These are phyloP conservation scores for Sanghuangporus weigelae DNA, from an alignment of 1,284 basidiomycete species.

Conservation along the genomic window DNA sequence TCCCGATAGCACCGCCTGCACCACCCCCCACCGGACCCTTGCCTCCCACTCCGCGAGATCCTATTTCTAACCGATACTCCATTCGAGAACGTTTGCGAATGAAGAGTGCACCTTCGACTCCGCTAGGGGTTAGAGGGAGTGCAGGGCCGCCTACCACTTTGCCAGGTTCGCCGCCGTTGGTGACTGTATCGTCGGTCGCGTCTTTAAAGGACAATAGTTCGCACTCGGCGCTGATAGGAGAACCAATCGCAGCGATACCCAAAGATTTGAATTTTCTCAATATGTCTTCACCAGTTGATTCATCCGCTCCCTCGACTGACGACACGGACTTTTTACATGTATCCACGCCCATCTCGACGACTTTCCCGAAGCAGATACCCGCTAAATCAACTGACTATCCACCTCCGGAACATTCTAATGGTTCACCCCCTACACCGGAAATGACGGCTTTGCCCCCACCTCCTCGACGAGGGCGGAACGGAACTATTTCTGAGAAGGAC, in stretches of 20 bases:
- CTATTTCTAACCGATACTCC: slow-evolving; percentile 35
- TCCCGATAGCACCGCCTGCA: slow-evolving; percentile 37
- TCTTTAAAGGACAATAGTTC: slow-evolving; percentile 9
- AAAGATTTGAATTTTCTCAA: slow-evolving; percentile 57
- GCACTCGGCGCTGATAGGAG: slow-evolving; percentile 44
- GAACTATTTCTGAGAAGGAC: slow-evolving; percentile 28
- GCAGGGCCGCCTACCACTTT: slow-evolving; percentile 10
- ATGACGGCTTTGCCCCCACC: slow-evolving; percentile 56
- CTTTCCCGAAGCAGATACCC: slow-evolving; percentile 11
- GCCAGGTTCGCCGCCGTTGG: slow-evolving; percentile 16
- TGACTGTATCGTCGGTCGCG: slow-evolving; percentile 15
- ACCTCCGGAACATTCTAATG: slow-evolving; percentile 29
- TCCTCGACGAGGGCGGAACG: slow-evolving; percentile 48
- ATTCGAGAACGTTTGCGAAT: slow-evolving; percentile 58
- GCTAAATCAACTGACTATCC: slow-evolving; percentile 23
- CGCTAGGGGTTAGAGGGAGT: slow-evolving; percentile 20
- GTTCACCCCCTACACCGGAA: slow-evolving; percentile 33
- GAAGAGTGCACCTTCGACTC: slow-evolving; percentile 48
- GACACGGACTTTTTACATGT: slow-evolving; percentile 16
- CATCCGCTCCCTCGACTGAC: slow-evolving; percentile 25
- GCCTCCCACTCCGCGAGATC: slow-evolving; percentile 26
- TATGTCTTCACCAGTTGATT: slow-evolving; percentile 40
- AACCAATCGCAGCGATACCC: slow-evolving; percentile 49
- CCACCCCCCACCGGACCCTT: slow-evolving; percentile 41
- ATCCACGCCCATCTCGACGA: slow-evolving; percentile 11